Evolutionary conservation across 257 asterid species (phyloP), one percentile per base, ranked within the genome.

Genomic region (Solanum arcanum): DNA sequence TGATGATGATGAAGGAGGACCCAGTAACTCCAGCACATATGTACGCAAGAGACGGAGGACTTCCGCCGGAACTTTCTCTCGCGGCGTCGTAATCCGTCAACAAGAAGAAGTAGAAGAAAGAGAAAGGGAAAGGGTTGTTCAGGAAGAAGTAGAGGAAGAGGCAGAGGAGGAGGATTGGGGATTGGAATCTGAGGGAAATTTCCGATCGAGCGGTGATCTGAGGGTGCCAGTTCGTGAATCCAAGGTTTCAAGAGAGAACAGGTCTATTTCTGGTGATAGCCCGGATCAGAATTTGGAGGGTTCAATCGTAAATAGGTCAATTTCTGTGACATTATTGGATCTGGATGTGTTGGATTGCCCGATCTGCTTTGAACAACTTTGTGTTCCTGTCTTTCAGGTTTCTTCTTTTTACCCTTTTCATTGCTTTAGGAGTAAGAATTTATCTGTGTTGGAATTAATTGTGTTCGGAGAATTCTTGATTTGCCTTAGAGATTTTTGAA

Each of bases 281-380:
- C 35, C 18, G 10, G 68, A 25, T 83, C 3, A 18, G 9, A 73
- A 23, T 9, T 13, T 69, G 3, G 91, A 68, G 80, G 86, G 78
- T 35, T 46, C 74, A 27, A 39, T 59, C 20, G 31, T 52, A 37
- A 86, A 85, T 14, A 89, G 86, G 66, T 86, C 90, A 11, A 37
- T 92, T 88, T 56, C 89, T 4, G 91, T 93, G 31, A 91, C 87
- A 44, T 88, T 96, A 11, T 84, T 92, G 35, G 97, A 96, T 87
- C 91, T 94, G 68, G 97, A 92, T 86, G 94, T 95, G 78, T 89
- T 94, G 89, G 95, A 95, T 89, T 96, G 98, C 87, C 94, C 98
- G 15, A 90, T 92, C 86, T 96, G 98, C 87, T 83, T 86, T 72
- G 94, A 91, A 15, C 88, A 94, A 62, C 95, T 96, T 21, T 83